These are phyloP conservation scores for Camellia sinensis DNA, from an alignment of 148 eudicot species.

Conservation along the genomic window DNA sequence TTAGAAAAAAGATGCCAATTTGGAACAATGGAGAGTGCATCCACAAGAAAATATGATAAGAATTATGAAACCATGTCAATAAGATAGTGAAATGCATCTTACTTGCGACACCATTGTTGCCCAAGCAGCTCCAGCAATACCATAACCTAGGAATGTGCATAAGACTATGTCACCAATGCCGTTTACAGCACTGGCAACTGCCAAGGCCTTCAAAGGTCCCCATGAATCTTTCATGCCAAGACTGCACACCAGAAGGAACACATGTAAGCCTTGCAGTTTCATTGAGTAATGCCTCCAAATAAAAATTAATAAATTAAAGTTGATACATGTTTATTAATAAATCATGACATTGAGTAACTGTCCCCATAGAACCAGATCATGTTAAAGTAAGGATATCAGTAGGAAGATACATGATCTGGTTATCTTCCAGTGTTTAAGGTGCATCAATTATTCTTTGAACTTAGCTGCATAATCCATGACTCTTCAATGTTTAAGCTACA, in stretches of 20 bases:
- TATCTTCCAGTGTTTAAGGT: neutral
- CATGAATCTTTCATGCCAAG: slow-evolving; percentile 98
- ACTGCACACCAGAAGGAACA: slow-evolving; percentile 40
- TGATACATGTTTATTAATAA: neutral
- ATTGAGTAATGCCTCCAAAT: neutral
- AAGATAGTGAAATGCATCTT: slow-evolving; percentile 8
- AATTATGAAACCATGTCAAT: neutral
- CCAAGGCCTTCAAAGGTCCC: slow-evolving; percentile 98
- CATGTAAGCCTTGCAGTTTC: neutral
- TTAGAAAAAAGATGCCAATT: neutral
- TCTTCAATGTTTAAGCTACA: neutral
- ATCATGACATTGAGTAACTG: neutral
- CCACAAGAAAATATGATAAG: neutral
- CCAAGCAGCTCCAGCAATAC: slow-evolving; percentile 99
- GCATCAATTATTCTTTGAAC: neutral
- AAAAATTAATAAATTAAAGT: neutral
- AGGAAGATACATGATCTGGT: neutral
- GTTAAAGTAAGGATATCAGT: neutral
- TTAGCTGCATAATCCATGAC: neutral
- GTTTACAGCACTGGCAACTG: slow-evolving; percentile 77
- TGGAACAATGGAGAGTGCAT: neutral
- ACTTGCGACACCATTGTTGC: slow-evolving; percentile 93
- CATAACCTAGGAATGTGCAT: slow-evolving; percentile 67
- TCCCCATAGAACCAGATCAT: neutral
- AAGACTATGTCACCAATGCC: slow-evolving; percentile 73